phyloP scores from a whole-genome alignment of 2,329 filamentous ascomycete genomes.

The Ilyonectria mors-panacis region DNA sequence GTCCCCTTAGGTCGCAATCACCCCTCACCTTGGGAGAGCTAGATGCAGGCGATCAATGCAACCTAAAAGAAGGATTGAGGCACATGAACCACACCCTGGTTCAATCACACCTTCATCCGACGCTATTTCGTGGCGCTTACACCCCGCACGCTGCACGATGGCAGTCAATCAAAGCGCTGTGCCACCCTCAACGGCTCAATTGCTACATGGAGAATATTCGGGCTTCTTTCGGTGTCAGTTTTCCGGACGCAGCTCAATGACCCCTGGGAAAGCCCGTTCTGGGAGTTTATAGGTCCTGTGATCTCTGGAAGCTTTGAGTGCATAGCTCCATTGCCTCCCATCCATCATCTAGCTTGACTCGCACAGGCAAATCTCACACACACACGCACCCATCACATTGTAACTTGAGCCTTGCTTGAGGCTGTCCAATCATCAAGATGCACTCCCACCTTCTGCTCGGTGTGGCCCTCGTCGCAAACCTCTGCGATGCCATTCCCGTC shows the following conservation, averaged over 20 bases:
- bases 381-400: conserved; percentile 10
- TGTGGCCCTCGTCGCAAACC: conserved; percentile 29
- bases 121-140: conserved; percentile 4
- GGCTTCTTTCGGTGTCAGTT: conserved; percentile 33
- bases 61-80: background rate
- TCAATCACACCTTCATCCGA: background rate
- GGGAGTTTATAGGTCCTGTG: conserved; percentile 25
- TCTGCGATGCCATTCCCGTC: conserved; percentile 41
- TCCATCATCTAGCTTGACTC: conserved; percentile 4
- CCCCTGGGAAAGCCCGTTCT: conserved; percentile 6
- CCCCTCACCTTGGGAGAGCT: background rate
- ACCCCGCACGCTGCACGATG: conserved; percentile 34
- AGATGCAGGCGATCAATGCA: background rate
- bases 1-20: background rate
- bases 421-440: conserved; percentile 32
- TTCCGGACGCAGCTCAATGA: background rate
- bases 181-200: conserved; percentile 30
- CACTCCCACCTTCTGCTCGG: conserved; percentile 32
- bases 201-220: conserved; percentile 27
- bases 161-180: conserved; percentile 20
- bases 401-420: conserved; percentile 10
- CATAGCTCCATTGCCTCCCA: conserved; percentile 8
- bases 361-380: background rate
- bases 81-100: background rate
- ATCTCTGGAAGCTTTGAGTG: conserved; percentile 12